Conservation (phyloP, 345 rosid species). For the Euphorbia lathyris region DNA sequence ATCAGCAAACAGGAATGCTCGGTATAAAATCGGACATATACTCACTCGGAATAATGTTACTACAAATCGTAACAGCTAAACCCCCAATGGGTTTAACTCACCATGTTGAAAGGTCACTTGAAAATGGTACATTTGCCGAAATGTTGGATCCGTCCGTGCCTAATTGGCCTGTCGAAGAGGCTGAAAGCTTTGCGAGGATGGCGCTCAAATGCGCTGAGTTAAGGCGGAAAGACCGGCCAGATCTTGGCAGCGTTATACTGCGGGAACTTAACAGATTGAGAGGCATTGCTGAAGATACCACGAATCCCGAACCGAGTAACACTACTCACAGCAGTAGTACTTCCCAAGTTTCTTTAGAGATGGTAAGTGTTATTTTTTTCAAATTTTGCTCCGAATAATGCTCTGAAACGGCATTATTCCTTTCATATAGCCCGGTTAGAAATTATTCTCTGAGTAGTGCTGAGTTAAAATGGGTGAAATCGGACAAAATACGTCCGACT, state of each 20-base stretch:
- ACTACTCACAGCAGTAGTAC: constrained; percentile 28
- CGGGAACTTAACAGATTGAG: constrained; percentile 68
- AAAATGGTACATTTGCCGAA: constrained; percentile 49
- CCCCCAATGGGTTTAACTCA: constrained; percentile 83
- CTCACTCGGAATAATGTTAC: constrained; percentile 74
- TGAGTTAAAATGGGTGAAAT: too few species aligned
- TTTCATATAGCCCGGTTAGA: too few species aligned
- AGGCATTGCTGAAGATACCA: constrained; percentile 51
- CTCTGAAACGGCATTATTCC: too few species aligned
- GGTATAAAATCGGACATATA: constrained; percentile 80
- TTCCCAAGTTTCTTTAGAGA: constrained; percentile 36
- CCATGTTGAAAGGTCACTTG: constrained; percentile 55
- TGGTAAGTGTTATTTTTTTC: constrained; percentile 23
- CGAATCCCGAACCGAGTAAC: constrained; percentile 15
- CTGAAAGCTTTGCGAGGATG: constrained; percentile 52
- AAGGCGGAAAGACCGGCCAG: constrained; percentile 79
- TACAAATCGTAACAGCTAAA: constrained; percentile 68
- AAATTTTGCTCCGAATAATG: too few species aligned
- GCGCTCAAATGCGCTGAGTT: constrained; percentile 71
- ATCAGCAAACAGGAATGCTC: constrained; percentile 90
- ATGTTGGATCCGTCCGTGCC: constrained; percentile 63
- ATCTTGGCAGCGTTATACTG: constrained; percentile 63
- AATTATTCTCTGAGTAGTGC: too few species aligned
- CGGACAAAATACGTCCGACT: too few species aligned
- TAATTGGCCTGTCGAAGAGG: constrained; percentile 80